Percentiles rank a stretch among this genome's conserved stretches.
phyloP scores from a whole-genome alignment of 2,329 filamentous ascomycete species.

The Venturia pyrina region DNA sequence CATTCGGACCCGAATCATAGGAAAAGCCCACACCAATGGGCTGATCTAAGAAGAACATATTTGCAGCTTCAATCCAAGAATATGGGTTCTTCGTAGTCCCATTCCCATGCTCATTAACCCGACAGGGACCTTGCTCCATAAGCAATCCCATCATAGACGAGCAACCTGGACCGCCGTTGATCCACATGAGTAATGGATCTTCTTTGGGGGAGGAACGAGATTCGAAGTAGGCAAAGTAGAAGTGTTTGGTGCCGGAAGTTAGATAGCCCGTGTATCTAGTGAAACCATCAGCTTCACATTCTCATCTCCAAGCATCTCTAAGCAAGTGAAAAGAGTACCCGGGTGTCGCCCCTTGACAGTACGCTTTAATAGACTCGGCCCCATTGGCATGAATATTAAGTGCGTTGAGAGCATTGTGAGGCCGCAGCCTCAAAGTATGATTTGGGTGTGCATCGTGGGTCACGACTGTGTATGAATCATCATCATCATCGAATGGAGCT shows the following conservation, averaged over 20 bases:
- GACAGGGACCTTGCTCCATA: conserved; percentile 44
- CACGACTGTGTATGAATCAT: conserved; percentile 5
- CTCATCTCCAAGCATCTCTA: neutral
- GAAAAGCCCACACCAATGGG: conserved; percentile 30
- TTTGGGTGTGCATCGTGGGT: conserved; percentile 5
- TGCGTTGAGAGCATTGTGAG: neutral
- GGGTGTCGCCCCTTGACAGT: neutral
- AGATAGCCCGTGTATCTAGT: conserved; percentile 26
- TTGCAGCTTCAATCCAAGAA: conserved; percentile 51
- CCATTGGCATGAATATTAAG: neutral
- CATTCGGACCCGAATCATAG: conserved; percentile 27
- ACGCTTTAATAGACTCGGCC: conserved; percentile 14
- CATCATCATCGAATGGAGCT: neutral
- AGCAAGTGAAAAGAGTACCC: neutral
- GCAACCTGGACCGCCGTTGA: conserved; percentile 46
- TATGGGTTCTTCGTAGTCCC: conserved; percentile 42
- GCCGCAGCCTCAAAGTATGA: conserved; percentile 2
- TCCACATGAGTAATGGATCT: conserved; percentile 30
- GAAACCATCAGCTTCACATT: conserved; percentile 11
- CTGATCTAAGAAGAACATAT: conserved; percentile 41
- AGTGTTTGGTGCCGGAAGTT: conserved; percentile 30
- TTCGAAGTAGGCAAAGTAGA: conserved; percentile 39
- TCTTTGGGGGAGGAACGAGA: conserved; percentile 26
- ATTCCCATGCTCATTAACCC: conserved; percentile 43
- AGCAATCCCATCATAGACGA: conserved; percentile 40